phyloP scores from a whole-genome alignment of 352 stramenopile genomes.

The Pythium vanterpoolii region DNA sequence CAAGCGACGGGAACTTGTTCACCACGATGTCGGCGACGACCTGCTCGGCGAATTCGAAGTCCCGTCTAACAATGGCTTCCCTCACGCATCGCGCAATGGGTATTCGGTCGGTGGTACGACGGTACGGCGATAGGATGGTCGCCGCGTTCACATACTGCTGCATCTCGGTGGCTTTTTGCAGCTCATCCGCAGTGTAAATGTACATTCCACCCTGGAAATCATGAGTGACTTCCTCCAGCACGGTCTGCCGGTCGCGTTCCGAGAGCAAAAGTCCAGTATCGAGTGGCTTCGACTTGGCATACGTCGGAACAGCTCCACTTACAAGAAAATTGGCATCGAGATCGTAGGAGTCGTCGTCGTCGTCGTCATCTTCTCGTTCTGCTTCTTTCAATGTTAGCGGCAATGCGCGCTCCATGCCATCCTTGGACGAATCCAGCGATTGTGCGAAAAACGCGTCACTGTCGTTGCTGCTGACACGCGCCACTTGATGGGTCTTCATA shows the following conservation, averaged over 20 bases:
- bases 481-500: conserved; percentile 16
- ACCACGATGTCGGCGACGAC: conserved; percentile 61
- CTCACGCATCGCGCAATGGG: conserved; percentile 18
- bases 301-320: conserved; percentile 4
- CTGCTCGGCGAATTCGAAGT: conserved; percentile 42
- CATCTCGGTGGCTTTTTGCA: conserved; percentile 50
- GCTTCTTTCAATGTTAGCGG: not conserved
- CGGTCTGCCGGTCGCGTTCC: conserved; percentile 47
- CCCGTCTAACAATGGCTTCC: conserved; percentile 18
- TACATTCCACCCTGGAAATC: conserved; percentile 59
- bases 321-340: conserved; percentile 12
- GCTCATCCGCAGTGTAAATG: conserved; percentile 77
- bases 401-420: not conserved
- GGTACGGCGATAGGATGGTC: conserved; percentile 4
- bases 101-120: not conserved
- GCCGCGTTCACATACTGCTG: conserved; percentile 52
- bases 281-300: conserved; percentile 27
- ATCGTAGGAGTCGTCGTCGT: conserved; percentile 8
- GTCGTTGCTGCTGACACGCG: conserved; percentile 11
- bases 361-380: no score
- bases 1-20: conserved; percentile 57
- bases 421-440: conserved; percentile 7
- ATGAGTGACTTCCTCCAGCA: conserved; percentile 59
- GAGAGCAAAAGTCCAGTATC: conserved; percentile 47
- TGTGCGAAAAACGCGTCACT: conserved; percentile 11